Conservation (phyloP, 2,329 filamentous ascomycete genomes). For the Domatiomyces catenatus region DNA sequence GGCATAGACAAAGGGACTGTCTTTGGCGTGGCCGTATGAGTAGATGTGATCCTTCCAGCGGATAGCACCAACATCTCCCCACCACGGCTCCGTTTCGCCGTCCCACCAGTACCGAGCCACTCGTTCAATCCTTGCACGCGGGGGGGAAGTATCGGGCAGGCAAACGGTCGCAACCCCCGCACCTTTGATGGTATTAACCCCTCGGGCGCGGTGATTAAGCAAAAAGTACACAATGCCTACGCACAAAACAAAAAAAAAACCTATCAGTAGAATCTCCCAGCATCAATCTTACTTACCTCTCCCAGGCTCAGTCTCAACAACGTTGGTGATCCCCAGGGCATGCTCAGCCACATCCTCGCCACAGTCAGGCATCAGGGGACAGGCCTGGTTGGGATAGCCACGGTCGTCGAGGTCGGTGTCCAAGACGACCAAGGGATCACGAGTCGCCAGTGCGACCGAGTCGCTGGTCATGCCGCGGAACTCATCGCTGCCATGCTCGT, state of each 20-base stretch:
- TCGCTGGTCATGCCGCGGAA: constrained; percentile 19
- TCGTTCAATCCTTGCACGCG: constrained; percentile 9
- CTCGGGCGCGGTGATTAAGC: constrained; percentile 17
- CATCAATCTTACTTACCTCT: constrained; percentile 4
- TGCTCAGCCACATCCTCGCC: constrained; percentile 12
- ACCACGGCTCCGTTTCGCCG: constrained; percentile 16
- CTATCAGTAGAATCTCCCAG: not conserved
- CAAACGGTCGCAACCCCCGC: constrained; percentile 15
- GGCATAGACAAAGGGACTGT: constrained; percentile 16
- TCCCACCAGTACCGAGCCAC: constrained; percentile 17
- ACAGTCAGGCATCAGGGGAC: constrained; percentile 7
- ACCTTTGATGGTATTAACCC: constrained; percentile 15
- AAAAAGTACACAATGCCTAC: constrained; percentile 16
- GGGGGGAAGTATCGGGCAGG: constrained; percentile 5
- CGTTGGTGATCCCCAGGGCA: constrained; percentile 17
- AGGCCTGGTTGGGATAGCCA: constrained; percentile 12
- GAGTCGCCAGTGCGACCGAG: constrained; percentile 14
- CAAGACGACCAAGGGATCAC: constrained; percentile 14
- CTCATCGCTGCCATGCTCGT: constrained; percentile 12
- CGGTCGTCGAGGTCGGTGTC: constrained; percentile 11
- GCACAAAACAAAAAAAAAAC: not conserved
- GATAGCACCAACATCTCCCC: constrained; percentile 16
- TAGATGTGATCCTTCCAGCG: constrained; percentile 13
- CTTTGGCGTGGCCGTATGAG: constrained; percentile 17
- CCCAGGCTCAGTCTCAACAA: constrained; percentile 12